Evolutionary conservation across 2,329 filamentous ascomycete species (phyloP), one percentile per base, ranked within the genome.

Genomic region (Rosellinia necatrix): DNA sequence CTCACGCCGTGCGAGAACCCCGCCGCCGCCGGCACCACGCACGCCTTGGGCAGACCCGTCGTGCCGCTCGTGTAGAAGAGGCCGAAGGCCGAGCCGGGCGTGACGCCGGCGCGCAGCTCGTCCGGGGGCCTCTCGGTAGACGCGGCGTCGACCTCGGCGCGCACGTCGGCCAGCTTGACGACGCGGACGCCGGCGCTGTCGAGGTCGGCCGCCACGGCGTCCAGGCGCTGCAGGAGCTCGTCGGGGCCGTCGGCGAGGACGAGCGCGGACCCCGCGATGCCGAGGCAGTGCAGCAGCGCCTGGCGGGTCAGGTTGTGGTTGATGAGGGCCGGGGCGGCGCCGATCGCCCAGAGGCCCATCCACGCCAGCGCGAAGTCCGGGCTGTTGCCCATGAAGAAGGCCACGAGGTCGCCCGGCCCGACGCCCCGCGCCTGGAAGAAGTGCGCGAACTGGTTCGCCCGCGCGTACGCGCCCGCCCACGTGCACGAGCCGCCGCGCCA

Each of bases 51-150:
- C 61, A 90, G 71, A 2, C 89, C 89, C 0, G 89, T 92, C 0
- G 89, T 92, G 30, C 89, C 89, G 59, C 85, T 84, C 1, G 89
- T 92, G 69, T 91, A 92, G 63, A 92, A 84, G 21, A 92, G 70
- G 25, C 80, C 83, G 62, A 84, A 78, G 0, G 88, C 84, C 61
- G 79, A 85, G 12, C 74, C 71, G 0, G 75, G 77, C 41, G 75
- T 74, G 1, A 88, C 75, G 3, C 72, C 73, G 4, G 75, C 74
- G 38, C 87, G 78, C 53, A 84, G 77, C 25, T 79, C 74, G 59
- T 88, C 80, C 1, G 76, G 78, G 0, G 84, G 83, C 46, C 81
- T 74, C 38, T 77, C 75, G 0, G 79, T 75, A 17, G 79, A 76
- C 40, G 78, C 72, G 1, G 74, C 72, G 19, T 75, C 71, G 41